phyloP scores from a whole-genome alignment of 202 grass and related monocot species.

The Musa balbisiana region DNA sequence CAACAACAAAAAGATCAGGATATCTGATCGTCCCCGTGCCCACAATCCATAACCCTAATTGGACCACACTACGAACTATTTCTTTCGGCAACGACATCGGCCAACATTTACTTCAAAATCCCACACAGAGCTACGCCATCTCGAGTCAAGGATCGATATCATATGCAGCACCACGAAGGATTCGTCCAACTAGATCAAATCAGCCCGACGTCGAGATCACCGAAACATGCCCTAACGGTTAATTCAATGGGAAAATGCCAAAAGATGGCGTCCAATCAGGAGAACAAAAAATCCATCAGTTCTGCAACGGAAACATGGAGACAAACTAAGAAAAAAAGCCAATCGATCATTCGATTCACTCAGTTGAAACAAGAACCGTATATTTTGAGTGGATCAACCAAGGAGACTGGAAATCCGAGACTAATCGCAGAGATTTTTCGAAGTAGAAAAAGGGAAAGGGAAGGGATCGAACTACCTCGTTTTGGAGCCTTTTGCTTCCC shows the following conservation, averaged over 20 bases:
- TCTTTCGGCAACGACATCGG: no score
- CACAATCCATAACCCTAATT: no score
- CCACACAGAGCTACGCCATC: no score
- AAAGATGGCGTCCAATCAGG: background rate
- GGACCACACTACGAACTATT: no score
- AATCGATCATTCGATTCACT: background rate
- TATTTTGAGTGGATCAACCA: no score
- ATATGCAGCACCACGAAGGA: no score
- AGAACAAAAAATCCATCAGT: background rate
- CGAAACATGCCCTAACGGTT: background rate
- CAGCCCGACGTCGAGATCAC: background rate
- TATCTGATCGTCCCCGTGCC: no score
- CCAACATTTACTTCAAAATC: no score
- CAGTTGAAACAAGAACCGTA: no score
- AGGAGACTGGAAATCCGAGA: background rate
- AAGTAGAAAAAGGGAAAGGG: background rate
- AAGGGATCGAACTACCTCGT: background rate
- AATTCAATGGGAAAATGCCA: background rate
- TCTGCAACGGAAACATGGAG: background rate
- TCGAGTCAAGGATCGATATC: no score
- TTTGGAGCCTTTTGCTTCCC: background rate
- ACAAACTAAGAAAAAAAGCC: background rate
- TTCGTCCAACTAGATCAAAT: background rate
- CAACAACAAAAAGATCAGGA: no score
- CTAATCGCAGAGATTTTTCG: background rate